Percentiles rank a stretch among this genome's conserved stretches.
phyloP scores from a whole-genome alignment of 345 rosid genomes.

The Passiflora organensis region DNA sequence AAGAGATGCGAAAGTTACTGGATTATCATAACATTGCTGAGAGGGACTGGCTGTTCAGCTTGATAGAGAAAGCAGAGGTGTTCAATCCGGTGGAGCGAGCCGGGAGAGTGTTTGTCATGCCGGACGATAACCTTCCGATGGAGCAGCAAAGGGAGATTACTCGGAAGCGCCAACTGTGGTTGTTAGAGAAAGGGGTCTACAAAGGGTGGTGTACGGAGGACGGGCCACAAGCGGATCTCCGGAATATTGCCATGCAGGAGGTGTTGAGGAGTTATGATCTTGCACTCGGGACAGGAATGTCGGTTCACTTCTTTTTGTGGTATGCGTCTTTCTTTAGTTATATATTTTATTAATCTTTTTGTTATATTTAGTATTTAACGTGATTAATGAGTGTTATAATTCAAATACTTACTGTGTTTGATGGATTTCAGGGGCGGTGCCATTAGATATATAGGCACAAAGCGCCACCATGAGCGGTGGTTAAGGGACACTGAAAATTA shows the following conservation, averaged over 20 bases:
- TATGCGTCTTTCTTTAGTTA: too few species aligned
- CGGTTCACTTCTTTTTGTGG: conserved; percentile 91
- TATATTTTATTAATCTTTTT: background rate
- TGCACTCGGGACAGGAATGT: too few species aligned
- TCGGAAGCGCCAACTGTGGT: conserved; percentile 55
- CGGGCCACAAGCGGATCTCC: too few species aligned
- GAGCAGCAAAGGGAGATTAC: conserved; percentile 92
- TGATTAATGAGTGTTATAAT: too few species aligned
- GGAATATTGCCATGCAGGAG: too few species aligned
- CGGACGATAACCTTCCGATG: conserved; percentile 83
- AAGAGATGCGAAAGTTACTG: conserved; percentile 59
- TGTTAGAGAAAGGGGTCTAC: too few species aligned
- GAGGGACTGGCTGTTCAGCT: conserved; percentile 77
- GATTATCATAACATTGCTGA: conserved; percentile 66
- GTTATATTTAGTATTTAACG: too few species aligned
- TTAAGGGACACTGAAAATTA: conserved; percentile 62
- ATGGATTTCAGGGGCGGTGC: conserved; percentile 70
- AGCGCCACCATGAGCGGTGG: conserved; percentile 89
- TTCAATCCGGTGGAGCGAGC: conserved; percentile 65
- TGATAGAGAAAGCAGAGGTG: too few species aligned
- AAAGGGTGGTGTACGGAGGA: too few species aligned
- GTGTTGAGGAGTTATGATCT: conserved; percentile 62
- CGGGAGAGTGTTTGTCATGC: conserved; percentile 58
- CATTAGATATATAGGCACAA: conserved; percentile 72
- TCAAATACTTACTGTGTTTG: background rate